phyloP scores from a whole-genome alignment of 495 filamentous ascomycete species.

The Aspergillus sparsus region DNA sequence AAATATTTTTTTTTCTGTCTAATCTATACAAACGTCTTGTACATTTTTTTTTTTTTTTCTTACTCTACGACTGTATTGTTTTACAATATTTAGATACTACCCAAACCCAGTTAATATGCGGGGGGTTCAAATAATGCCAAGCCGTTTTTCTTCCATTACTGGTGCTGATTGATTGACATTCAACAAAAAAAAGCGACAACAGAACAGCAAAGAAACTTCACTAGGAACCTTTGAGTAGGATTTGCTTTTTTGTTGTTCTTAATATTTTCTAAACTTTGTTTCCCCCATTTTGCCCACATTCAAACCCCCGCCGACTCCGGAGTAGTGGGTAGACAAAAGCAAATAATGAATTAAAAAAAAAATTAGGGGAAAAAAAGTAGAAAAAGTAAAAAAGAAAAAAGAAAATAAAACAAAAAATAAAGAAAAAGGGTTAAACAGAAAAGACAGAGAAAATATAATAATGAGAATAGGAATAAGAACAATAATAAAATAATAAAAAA shows the following conservation, averaged over 20 bases:
- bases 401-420: background rate
- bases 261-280: background rate
- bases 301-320: slow-evolving; percentile 15
- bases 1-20: background rate
- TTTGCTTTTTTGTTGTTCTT: slow-evolving; percentile 8
- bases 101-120: slow-evolving; percentile 31
- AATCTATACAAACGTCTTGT: background rate
- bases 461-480: background rate
- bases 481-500: slow-evolving; percentile 4
- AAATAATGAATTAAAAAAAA: slow-evolving; percentile 15
- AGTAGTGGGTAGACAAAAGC: slow-evolving; percentile 15
- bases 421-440: background rate
- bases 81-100: background rate
- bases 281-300: slow-evolving; percentile 4
- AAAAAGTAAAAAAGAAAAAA: background rate
- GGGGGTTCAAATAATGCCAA: slow-evolving; percentile 38
- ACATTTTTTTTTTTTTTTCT: background rate
- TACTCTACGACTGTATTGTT: background rate
- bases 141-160: slow-evolving; percentile 26
- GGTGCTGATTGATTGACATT: slow-evolving; percentile 35
- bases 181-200: slow-evolving; percentile 2
- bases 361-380: background rate
- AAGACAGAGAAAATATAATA: background rate
- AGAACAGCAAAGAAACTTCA: slow-evolving; percentile 13
- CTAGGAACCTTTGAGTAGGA: slow-evolving; percentile 3